Base-by-base conservation (phyloP, 345 rosid species). In the Hevea brasiliensis region DNA sequence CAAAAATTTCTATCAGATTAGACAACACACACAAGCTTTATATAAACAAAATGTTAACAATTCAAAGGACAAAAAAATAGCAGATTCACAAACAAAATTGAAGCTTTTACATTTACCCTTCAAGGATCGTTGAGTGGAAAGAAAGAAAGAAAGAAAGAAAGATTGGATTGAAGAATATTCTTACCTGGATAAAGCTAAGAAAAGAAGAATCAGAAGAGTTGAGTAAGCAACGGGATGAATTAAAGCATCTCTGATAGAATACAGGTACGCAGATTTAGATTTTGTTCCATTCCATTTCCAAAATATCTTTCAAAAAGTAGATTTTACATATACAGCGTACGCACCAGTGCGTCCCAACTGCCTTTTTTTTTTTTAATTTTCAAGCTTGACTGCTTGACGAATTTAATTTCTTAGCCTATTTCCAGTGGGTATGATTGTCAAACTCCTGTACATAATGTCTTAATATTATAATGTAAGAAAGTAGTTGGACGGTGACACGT, bases 171-270 rank as follows among this genome's bases (percentile, higher is more conserved):
- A 71, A 26, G 17, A 71, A 18, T 37, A 60, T 21, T 29, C 18
- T 60, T 8, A 58, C 74, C 64, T 59, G 66, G 44, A 17, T 12
- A 24, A 45, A 59, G 57, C 74, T 7, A 45, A 59, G 56, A 35
- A 26, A 21, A 5, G 20, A 18, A 56, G 20, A 40, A 18, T 4
- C 21, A 20, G 61, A 18, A 56, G 3, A 20, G 42, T 4, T 61
- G 1, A 6, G 26, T 15, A 37, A 53, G 17, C 12, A 37, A 29
- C 7, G n/a, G 1, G 18, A 13, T 3, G 32, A 53, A 54, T 13
- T n/a, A 68, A n/a, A n/a, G 44, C 41, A 48, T 29, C 1, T 23
- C 0, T 42, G 3, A 3, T 0, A 17, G 20, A 17, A 29, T 32
- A n/a, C n/a, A n/a, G n/a, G n/a, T n/a, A n/a, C n/a, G n/a, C n/a